A percentile compares a stretch with the other conserved stretches of the same genome.
These are phyloP conservation scores for Candida glucosophila DNA, from an alignment of 1,139 yeast species.

Conservation along the genomic window DNA sequence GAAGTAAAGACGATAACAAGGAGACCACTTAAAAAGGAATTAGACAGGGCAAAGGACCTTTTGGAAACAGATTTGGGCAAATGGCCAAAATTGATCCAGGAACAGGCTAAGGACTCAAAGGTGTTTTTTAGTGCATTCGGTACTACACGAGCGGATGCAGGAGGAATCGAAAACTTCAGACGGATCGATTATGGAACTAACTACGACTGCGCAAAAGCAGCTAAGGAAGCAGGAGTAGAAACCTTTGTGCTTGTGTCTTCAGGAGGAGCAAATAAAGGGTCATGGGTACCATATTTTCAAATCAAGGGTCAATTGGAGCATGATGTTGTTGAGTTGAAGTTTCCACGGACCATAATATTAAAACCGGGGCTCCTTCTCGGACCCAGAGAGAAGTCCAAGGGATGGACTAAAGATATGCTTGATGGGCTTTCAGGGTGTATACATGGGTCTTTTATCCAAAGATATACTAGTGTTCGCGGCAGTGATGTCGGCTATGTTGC, in stretches of 20 bases:
- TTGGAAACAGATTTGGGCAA: slow-evolving; percentile 28
- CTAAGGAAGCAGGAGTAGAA: slow-evolving; percentile 54
- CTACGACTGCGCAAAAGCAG: slow-evolving; percentile 56
- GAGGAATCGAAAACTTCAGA: slow-evolving; percentile 51
- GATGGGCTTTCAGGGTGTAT: slow-evolving; percentile 28
- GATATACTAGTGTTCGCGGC: too few species aligned
- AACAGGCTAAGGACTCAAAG: slow-evolving; percentile 10
- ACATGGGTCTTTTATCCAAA: too few species aligned
- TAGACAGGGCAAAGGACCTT: slow-evolving; percentile 17
- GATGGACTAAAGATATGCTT: neutral
- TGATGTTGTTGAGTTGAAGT: slow-evolving; percentile 46
- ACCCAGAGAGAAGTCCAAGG: slow-evolving; percentile 34
- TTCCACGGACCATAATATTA: slow-evolving; percentile 59
- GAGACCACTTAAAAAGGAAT: slow-evolving; percentile 16
- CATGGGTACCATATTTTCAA: slow-evolving; percentile 48
- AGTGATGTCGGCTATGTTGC: slow-evolving; percentile 32
- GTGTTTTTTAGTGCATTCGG: slow-evolving; percentile 58
- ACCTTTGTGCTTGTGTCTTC: slow-evolving; percentile 61
- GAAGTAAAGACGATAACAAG: slow-evolving; percentile 41
- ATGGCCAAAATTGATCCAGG: slow-evolving; percentile 29
- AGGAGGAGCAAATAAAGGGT: slow-evolving; percentile 44
- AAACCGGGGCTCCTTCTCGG: slow-evolving; percentile 69
- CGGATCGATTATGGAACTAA: slow-evolving; percentile 67
- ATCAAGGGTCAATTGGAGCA: slow-evolving; percentile 62
- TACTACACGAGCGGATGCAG: slow-evolving; percentile 67